phyloP scores from a whole-genome alignment of 306 rosid genomes.

The Gastrolobium bilobum region DNA sequence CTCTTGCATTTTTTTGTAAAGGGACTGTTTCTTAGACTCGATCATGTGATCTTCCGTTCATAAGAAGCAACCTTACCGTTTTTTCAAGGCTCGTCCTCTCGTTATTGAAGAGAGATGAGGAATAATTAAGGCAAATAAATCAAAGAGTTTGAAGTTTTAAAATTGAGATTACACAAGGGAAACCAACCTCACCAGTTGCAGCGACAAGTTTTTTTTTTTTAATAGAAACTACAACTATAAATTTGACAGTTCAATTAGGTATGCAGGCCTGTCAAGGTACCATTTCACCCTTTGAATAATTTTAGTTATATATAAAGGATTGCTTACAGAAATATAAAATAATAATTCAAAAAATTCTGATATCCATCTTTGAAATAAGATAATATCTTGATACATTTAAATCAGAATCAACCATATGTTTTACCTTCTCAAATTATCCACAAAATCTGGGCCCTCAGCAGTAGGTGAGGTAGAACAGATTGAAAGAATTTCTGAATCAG shows the following conservation, averaged over 20 bases:
- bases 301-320: constrained; percentile 7
- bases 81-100: not conserved
- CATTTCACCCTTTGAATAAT: not conserved
- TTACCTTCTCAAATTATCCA: constrained; percentile 72
- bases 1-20: too few relatives aligned
- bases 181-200: not conserved
- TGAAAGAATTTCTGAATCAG: constrained; percentile 82
- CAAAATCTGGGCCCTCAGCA: constrained; percentile 86
- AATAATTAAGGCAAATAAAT: constrained; percentile 20
- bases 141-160: constrained; percentile 15
- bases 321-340: not conserved
- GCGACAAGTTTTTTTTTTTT: constrained; percentile 3
- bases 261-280: not conserved
- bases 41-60: too few relatives aligned
- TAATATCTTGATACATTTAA: not conserved
- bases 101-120: not conserved
- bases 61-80: too few relatives aligned
- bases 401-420: constrained; percentile 30
- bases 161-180: constrained; percentile 29
- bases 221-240: not conserved
- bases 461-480: constrained; percentile 87
- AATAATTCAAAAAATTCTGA: not conserved
- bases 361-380: not conserved
- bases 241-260: constrained; percentile 10
- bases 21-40: too few relatives aligned